phyloP scores from a whole-genome alignment of 1,284 basidiomycete species.

The Chondrostereum purpureum region DNA sequence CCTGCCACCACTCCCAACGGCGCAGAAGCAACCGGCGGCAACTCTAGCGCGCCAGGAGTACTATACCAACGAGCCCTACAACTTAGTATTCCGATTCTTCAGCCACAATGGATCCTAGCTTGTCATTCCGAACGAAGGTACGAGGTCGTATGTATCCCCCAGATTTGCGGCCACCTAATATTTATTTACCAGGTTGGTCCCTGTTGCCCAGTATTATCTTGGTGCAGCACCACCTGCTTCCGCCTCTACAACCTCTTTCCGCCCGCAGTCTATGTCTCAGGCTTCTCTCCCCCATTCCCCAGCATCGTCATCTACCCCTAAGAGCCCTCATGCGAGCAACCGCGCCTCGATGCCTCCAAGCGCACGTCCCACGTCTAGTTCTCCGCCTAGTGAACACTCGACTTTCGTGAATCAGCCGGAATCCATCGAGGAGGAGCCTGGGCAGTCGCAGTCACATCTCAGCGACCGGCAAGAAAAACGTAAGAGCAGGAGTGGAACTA shows the following conservation, averaged over 20 bases:
- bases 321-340: constrained; percentile 28
- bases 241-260: constrained; percentile 38
- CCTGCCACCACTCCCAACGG: constrained; percentile 63
- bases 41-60: constrained; percentile 56
- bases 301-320: constrained; percentile 26
- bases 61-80: constrained; percentile 90
- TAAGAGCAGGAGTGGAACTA: constrained; percentile 50
- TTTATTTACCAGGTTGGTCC: constrained; percentile 62
- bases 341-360: constrained; percentile 59
- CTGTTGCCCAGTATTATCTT: constrained; percentile 78
- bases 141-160: constrained; percentile 22
- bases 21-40: constrained; percentile 46
- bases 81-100: constrained; percentile 84
- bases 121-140: constrained; percentile 79
- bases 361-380: constrained; percentile 29
- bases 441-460: constrained; percentile 23
- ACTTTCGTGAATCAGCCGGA: constrained; percentile 35
- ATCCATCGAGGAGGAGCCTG: constrained; percentile 20
- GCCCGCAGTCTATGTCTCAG: constrained; percentile 75
- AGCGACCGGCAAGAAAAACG: constrained; percentile 23
- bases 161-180: constrained; percentile 4
- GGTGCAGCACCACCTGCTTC: constrained; percentile 51
- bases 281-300: constrained; percentile 40
- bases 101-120: constrained; percentile 85
- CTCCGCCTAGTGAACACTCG: constrained; percentile 29